Conservation (phyloP, 257 asterid genomes). For the Forsythia suspensa region DNA sequence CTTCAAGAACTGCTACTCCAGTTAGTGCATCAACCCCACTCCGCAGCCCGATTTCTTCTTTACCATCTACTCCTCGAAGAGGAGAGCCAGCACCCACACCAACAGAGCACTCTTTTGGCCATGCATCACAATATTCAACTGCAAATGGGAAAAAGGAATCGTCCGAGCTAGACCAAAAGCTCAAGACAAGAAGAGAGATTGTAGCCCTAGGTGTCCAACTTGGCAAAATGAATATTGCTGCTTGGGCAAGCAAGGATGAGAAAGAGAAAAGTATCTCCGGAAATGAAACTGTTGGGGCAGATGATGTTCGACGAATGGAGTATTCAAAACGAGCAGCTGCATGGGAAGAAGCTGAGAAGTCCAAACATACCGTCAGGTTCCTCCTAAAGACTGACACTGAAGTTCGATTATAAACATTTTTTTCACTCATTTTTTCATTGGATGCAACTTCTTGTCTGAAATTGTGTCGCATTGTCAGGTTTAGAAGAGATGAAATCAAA, state of each 20-base stretch:
- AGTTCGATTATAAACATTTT: background rate
- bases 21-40: conserved; percentile 79
- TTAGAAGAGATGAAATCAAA: conserved; percentile 79
- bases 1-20: conserved; percentile 92
- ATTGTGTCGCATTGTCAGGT: conserved; percentile 42
- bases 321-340: conserved; percentile 81
- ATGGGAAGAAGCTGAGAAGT: conserved; percentile 92
- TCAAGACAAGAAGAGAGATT: conserved; percentile 83
- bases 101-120: conserved; percentile 29
- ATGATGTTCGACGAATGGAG: conserved; percentile 63
- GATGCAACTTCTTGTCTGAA: conserved; percentile 5
- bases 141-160: conserved; percentile 51
- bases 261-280: conserved; percentile 44
- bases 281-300: conserved; percentile 30
- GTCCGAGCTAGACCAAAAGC: conserved; percentile 82
- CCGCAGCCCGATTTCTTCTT: conserved; percentile 86
- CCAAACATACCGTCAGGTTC: conserved; percentile 86
- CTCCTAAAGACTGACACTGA: background rate
- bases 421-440: conserved; percentile 3
- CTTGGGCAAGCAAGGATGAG: conserved; percentile 96
- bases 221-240: conserved; percentile 96
- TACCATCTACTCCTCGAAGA: conserved; percentile 89
- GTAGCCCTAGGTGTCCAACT: conserved; percentile 91
- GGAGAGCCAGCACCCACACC: conserved; percentile 76
- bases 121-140: conserved; percentile 23